Evolutionary conservation across 2,329 filamentous ascomycete genomes (phyloP), one percentile per base, ranked within the genome.

Genomic region (Alternaria viburni): DNA sequence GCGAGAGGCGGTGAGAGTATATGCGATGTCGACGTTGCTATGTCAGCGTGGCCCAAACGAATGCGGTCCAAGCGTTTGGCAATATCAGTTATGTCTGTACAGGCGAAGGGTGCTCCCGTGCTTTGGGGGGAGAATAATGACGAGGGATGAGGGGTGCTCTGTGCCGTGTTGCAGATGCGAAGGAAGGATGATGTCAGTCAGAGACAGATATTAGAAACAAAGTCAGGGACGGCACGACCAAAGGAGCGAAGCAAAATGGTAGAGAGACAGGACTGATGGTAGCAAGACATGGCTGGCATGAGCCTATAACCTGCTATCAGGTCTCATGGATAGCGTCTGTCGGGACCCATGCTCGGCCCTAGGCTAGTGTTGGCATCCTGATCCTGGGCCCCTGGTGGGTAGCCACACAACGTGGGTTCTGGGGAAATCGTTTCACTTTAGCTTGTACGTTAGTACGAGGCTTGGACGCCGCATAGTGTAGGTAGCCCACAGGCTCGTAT

Each of bases 341-440:
- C 41, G 70, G 59, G 65, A 64, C 61, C 69, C 69, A 68, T 71
- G 69, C 64, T 64, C 54, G 62, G 70, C 68, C 63, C 64, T 67
- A 61, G 59, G 32, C 72, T 77, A 72, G 69, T 67, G 68, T 44
- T 68, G 72, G 74, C 70, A 64, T 69, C 55, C 63, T 72, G 64
- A 72, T 74, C 74, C 73, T 69, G 69, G 69, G 65, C 60, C 55
- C 69, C 71, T 32, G 68, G 73, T 68, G 64, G 59, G 71, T 71
- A 74, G 74, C 74, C 74, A 77, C 74, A 75, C 76, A 77, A 74
- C 69, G 71, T 74, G 72, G 73, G 70, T 70, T 75, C 73, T 77
- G 75, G 77, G 77, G 76, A 77, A 77, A 71, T 73, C 61, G 77
- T 80, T 78, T 79, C 77, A 78, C 67, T 51, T 72, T 73, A 69